Conservation (phyloP, 768 basidiomycete genomes). For the Auricularia auricula-judae region DNA sequence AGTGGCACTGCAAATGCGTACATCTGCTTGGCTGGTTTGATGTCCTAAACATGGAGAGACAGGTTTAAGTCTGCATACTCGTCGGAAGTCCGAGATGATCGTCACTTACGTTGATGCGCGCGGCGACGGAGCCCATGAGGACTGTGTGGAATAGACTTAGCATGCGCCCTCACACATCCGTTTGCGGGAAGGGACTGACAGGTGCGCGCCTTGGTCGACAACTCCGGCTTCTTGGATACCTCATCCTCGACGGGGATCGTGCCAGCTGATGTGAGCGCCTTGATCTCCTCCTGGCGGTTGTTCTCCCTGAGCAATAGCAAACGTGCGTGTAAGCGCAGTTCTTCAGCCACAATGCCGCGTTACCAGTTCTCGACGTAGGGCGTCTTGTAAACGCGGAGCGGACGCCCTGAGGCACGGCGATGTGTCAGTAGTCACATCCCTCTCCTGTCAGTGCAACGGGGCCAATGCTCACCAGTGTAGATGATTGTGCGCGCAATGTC, state of each 20-base stretch:
- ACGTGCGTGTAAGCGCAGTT: conserved; percentile 13
- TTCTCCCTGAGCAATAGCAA: conserved; percentile 39
- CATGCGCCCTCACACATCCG: conserved; percentile 1
- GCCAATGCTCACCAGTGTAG: conserved; percentile 25
- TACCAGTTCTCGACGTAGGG: conserved; percentile 69
- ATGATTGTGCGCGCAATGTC: conserved; percentile 62
- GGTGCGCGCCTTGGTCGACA: conserved; percentile 42
- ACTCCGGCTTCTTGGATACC: conserved; percentile 56
- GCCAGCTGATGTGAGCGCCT: conserved; percentile 46
- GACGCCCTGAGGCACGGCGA: conserved; percentile 44
- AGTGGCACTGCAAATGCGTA: conserved; percentile 24
- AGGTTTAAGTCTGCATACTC: conserved; percentile 2
- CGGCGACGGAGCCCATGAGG: conserved; percentile 74
- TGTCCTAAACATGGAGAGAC: conserved; percentile 34
- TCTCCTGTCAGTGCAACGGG: neutral
- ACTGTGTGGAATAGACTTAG: conserved; percentile 26
- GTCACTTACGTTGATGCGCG: conserved; percentile 44
- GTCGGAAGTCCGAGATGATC: conserved; percentile 28
- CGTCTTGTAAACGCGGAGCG: conserved; percentile 72
- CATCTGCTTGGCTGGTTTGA: conserved; percentile 82
- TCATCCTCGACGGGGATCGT: conserved; percentile 70
- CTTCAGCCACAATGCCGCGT: conserved; percentile 7
- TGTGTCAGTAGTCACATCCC: conserved; percentile 10
- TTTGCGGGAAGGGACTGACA: conserved; percentile 32
- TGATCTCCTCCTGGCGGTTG: conserved; percentile 47